Evolutionary conservation across 202 grass and related monocot genomes (phyloP), one percentile per base, ranked within the genome.

Genomic region (Panicum hallii): DNA sequence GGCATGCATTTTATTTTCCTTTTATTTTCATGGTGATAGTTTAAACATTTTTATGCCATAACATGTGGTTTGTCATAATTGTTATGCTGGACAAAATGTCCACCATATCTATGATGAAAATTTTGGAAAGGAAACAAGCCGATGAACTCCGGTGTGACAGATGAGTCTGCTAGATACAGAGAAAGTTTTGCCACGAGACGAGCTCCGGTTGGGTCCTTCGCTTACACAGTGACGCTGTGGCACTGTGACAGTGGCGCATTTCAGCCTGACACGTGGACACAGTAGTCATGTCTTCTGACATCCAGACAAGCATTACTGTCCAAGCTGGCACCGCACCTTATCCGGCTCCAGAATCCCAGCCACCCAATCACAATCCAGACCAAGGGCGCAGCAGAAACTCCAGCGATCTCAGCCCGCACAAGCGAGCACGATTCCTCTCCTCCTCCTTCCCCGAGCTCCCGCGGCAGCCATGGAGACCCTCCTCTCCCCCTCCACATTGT

Each of bases 301-400:
- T 43, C 53, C 42, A 54, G 53, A 75, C 69, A 70, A 22, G 62
- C 16, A 12, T 6, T 6, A 7, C 20, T 47, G 62, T 85, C 82
- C 82, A 80, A 19, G 63, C 47, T 85, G 85, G 55, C 55, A 43
- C 41, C 3, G 15, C 82, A 65, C 91, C 94, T 97, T 97, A 94
- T 97, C 92, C 90, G 44, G 47, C 85, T 83, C 81, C 77, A 67
- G 91, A 87, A 94, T 88, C 82, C 88, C 80, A 94, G 85, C 92
- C 94, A 94, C 80, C 90, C 90, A 97, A 97, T 89, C 79, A 94
- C 82, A 85, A 89, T 89, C 88, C 91, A 72, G 66, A n/a, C 14
- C 77, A 78, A 63, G 68, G 50, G 45, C 50, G 67, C 73, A 19
- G 68, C 72, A 50, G 83, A 83, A 87, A 56, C 74, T 83, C 63